Base-by-base conservation (phyloP, 2,329 filamentous ascomycete genomes). In the Trichoderma citrinoviride region DNA sequence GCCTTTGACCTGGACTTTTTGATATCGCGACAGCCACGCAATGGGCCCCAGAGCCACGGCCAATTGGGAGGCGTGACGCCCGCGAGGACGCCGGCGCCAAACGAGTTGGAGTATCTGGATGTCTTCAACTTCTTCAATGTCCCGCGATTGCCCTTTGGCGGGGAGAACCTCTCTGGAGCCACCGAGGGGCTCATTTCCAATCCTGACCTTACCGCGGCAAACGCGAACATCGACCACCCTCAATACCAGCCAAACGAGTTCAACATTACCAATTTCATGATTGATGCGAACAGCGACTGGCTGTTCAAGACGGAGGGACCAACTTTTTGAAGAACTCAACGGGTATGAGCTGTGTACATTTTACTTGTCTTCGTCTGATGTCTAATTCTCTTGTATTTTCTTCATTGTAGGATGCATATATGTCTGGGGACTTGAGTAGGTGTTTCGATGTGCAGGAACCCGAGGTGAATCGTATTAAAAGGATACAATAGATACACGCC, bases 91-190 rank as follows among this genome's bases (percentile, higher is more conserved):
- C 90, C 91, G 0, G 90, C 87, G 10, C 85, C 90, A 1, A 92
- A 95, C 70, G 92, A 96, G 72, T 81, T 97, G 3, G 93, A 96
- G 74, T 96, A 96, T 73, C 81, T 97, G 3, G 93, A 97, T 71
- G 91, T 97, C 0, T 97, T 97, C 74, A 92, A 95, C 71, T 97
- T 96, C 74, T 97, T 97, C 82, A 97, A 97, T 73, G 87, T 96
- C 64, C 93, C 93, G 1, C 82, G 92, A 19, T 79, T 97, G 25
- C 84, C 85, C 0, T 76, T 84, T 23, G 78, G 78, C 33, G 76
- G 78, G 12, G 78, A 80, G 60, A 73, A 72, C 40, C 70, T 72
- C 21, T 65, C 65, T 1, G 71, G 68, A 6, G 65, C 27, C 19
- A 69, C 61, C 12, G 69, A 67, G 27, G 63, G 68, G 46, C 67